These are phyloP conservation scores for Cyclotella choctawhatcheeana DNA, from an alignment of 108 stramenopile genomes.

Conservation along the genomic window DNA sequence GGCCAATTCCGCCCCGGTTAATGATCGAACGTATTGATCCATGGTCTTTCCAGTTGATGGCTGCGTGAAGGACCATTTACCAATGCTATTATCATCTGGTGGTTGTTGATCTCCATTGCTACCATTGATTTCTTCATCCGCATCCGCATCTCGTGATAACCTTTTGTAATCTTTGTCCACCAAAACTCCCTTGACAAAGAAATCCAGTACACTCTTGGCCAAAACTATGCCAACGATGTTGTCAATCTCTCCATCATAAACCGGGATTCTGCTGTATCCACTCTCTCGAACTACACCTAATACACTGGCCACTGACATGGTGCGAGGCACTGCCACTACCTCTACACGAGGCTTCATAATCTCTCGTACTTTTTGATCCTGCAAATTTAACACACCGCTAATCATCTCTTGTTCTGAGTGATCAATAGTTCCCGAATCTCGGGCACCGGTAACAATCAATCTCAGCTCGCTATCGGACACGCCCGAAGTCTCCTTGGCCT, in stretches of 20 bases:
- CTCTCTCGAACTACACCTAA: conserved; percentile 82
- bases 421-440: conserved; percentile 95
- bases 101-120: conserved; percentile 16
- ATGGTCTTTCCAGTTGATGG: conserved; percentile 43
- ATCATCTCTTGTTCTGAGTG: conserved; percentile 96
- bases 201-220: conserved; percentile 94
- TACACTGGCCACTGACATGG: conserved; percentile 85
- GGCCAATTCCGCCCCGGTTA: conserved; percentile 82
- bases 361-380: conserved; percentile 88
- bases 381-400: conserved; percentile 94
- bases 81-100: conserved; percentile 21
- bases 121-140: conserved; percentile 31
- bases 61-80: conserved; percentile 52
- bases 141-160: neutral
- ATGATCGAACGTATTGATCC: conserved; percentile 72
- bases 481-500: conserved; percentile 66
- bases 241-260: conserved; percentile 97
- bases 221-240: conserved; percentile 96
- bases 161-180: conserved; percentile 75
- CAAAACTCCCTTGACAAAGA: conserved; percentile 89
- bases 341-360: conserved; percentile 97
- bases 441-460: conserved; percentile 93
- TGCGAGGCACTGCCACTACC: conserved; percentile 88
- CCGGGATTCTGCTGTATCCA: conserved; percentile 94
- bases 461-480: conserved; percentile 95